Percentiles rank a stretch among this genome's conserved stretches.
Evolutionary conservation across 2,329 filamentous ascomycete genomes (phyloP).

Genomic region (Berkeleyomyces rouxiae): DNA sequence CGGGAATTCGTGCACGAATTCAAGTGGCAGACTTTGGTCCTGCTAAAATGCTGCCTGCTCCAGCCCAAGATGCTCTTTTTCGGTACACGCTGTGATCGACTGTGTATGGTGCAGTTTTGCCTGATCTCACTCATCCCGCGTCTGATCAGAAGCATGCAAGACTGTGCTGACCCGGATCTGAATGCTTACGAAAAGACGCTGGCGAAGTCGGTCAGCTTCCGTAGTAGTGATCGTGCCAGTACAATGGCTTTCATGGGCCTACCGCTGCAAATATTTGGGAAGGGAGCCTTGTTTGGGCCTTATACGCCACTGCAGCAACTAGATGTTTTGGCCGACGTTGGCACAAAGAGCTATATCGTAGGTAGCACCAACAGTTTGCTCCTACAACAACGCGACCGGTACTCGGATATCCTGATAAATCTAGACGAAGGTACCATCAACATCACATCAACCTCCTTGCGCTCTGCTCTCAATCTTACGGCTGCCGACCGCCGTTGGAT

Average conservation of each 20-base stretch:
- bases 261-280: conserved; percentile 87
- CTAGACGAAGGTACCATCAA: conserved; percentile 78
- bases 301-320: conserved; percentile 95
- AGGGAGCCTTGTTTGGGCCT: conserved; percentile 86
- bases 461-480: conserved; percentile 59
- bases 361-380: conserved; percentile 92
- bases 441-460: conserved; percentile 65
- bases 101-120: conserved; percentile 98
- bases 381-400: conserved; percentile 84
- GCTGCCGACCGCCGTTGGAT: conserved; percentile 89
- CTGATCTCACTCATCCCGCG: conserved; percentile 89
- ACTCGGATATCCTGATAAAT: conserved; percentile 92
- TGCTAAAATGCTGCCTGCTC: conserved; percentile 83
- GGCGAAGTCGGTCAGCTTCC: conserved; percentile 64
- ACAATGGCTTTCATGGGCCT: conserved; percentile 87
- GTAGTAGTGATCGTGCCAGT: conserved; percentile 80
- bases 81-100: conserved; percentile 80
- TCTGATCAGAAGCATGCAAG: conserved; percentile 77
- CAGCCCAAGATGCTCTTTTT: conserved; percentile 99
- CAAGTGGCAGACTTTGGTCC: conserved; percentile 80
- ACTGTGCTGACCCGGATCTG: conserved; percentile 87
- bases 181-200: conserved; percentile 64
- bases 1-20: conserved; percentile 89
- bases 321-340: conserved; percentile 79
- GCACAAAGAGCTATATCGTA: conserved; percentile 93